phyloP scores from a whole-genome alignment of 345 rosid genomes.

The Ceriops tagal region DNA sequence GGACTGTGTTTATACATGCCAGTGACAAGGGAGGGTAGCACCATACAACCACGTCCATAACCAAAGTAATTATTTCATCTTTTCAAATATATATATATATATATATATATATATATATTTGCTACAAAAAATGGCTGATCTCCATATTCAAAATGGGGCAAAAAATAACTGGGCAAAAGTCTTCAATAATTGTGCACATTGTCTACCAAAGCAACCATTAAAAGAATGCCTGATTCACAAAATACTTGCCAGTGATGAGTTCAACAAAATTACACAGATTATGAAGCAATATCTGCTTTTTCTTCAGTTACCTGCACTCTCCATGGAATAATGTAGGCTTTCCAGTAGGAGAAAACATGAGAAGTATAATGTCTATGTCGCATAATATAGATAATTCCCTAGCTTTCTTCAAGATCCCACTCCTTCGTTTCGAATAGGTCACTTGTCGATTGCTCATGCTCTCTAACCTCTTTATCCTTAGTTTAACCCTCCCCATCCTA shows the following conservation, averaged over 20 bases:
- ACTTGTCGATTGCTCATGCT: slow-evolving; percentile 67
- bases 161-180: neutral
- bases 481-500: slow-evolving; percentile 91
- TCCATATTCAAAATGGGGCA: neutral
- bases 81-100: too few species aligned
- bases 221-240: too few species aligned
- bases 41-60: neutral
- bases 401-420: slow-evolving; percentile 88
- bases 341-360: slow-evolving; percentile 88
- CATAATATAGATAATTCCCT: slow-evolving; percentile 83
- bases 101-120: too few species aligned
- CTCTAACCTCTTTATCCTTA: slow-evolving; percentile 80
- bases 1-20: neutral
- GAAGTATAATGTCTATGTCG: slow-evolving; percentile 73
- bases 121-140: neutral
- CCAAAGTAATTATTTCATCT: too few species aligned
- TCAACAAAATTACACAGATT: neutral
- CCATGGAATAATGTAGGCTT: slow-evolving; percentile 69
- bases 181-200: too few species aligned
- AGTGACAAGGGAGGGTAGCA: neutral
- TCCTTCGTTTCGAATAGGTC: slow-evolving; percentile 76
- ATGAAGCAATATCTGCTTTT: neutral
- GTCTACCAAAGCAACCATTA: too few species aligned
- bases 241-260: neutral
- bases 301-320: slow-evolving; percentile 49